A percentile compares a stretch with the other conserved stretches of the same genome.
Conservation (phyloP, 2,329 filamentous ascomycete genomes). For the Didymella exigua region DNA sequence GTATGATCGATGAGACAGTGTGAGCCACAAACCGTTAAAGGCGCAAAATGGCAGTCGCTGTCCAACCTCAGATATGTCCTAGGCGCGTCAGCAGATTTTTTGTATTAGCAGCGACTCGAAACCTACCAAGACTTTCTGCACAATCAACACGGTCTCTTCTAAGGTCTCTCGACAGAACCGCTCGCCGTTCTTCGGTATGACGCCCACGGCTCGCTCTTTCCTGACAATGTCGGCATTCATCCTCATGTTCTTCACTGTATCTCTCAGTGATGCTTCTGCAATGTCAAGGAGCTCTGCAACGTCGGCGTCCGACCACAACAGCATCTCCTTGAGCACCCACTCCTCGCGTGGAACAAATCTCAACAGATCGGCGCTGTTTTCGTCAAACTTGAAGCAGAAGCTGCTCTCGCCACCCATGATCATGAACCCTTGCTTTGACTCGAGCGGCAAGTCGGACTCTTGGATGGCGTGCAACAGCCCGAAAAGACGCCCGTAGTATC, state of each 20-base stretch:
- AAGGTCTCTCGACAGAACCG: constrained; percentile 85
- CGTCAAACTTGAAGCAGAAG: constrained; percentile 84
- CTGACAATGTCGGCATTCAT: constrained; percentile 81
- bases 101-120: not conserved
- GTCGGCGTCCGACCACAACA: constrained; percentile 74
- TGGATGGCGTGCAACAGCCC: constrained; percentile 83
- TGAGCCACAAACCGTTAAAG: constrained; percentile 72
- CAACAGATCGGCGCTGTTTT: constrained; percentile 69
- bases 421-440: constrained; percentile 78
- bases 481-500: constrained; percentile 85
- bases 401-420: constrained; percentile 97
- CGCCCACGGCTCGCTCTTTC: constrained; percentile 73
- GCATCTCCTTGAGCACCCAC: constrained; percentile 82
- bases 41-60: constrained; percentile 84
- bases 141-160: constrained; percentile 93
- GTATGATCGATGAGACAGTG: not conserved
- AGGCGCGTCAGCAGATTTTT: constrained; percentile 8
- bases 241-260: constrained; percentile 79
- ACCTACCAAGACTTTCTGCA: constrained; percentile 78
- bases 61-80: constrained; percentile 75
- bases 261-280: constrained; percentile 80
- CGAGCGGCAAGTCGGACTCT: constrained; percentile 65
- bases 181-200: constrained; percentile 61
- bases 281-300: constrained; percentile 84
- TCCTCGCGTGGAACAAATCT: constrained; percentile 65